A percentile compares a stretch with the other conserved stretches of the same genome.
Evolutionary conservation across 2,329 filamentous ascomycete genomes (phyloP).

Genomic region (Talaromyces rugulosus): DNA sequence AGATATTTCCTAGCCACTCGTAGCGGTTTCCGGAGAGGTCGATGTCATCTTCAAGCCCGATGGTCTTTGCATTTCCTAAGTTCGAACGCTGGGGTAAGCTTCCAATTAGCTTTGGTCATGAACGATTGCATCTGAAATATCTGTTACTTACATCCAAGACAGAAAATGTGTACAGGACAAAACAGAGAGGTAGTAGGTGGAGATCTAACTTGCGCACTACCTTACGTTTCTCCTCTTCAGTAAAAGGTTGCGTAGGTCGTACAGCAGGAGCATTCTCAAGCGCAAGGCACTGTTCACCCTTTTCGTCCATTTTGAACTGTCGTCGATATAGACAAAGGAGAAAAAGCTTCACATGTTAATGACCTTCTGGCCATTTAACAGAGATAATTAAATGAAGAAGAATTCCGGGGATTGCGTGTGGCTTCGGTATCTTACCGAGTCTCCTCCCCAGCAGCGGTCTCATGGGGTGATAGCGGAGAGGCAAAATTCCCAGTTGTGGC

Average conservation of each 20-base stretch:
- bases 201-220: conserved; percentile 15
- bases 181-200: conserved; percentile 16
- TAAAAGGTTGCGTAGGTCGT: not conserved
- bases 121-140: no score
- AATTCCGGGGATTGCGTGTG: no score
- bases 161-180: conserved; percentile 8
- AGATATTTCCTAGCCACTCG: conserved; percentile 16
- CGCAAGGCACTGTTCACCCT: not conserved
- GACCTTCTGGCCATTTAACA: no score
- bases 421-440: no score
- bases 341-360: no score
- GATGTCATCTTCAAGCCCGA: conserved; percentile 16
- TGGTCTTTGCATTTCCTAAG: conserved; percentile 15
- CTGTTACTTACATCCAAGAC: conserved; percentile 7
- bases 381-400: no score
- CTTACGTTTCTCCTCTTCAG: conserved; percentile 2
- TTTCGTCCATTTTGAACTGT: not conserved
- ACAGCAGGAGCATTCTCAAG: not conserved
- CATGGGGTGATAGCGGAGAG: conserved; percentile 37
- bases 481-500: conserved; percentile 52
- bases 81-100: conserved; percentile 1
- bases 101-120: no score
- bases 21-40: conserved; percentile 15
- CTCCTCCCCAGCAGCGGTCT: conserved; percentile 31
- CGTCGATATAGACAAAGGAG: no score